Conservation (phyloP, 2,329 filamentous ascomycete species). For the Monosporascus sp. region DNA sequence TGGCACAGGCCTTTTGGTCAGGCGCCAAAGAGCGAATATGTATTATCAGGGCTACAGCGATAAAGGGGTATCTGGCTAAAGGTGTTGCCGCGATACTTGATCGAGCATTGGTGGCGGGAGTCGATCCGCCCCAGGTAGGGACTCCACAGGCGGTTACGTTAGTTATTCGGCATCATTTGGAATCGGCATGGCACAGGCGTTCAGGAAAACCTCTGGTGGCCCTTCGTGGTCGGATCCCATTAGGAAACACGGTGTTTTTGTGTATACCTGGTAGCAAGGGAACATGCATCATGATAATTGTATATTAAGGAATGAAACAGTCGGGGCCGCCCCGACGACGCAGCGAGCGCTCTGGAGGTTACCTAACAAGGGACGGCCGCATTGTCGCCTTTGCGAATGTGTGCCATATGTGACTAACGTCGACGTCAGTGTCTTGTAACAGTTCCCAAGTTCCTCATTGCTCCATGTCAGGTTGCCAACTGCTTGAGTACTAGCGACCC, state of each 20-base stretch:
- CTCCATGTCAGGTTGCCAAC: too few relatives aligned
- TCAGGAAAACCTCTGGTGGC: not conserved
- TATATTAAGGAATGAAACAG: not conserved
- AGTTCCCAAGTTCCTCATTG: not conserved
- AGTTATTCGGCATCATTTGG: not conserved
- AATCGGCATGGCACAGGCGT: not conserved
- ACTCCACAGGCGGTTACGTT: not conserved
- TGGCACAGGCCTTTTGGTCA: slow-evolving; percentile 9
- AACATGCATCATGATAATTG: not conserved
- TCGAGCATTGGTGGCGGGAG: not conserved
- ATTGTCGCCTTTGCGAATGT: not conserved
- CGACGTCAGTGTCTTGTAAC: not conserved
- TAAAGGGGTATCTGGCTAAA: slow-evolving; percentile 1
- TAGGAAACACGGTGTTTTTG: not conserved
- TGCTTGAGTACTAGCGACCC: too few relatives aligned
- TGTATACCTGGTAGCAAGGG: not conserved
- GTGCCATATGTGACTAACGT: too few relatives aligned
- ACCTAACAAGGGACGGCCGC: not conserved
- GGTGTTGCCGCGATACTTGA: not conserved
- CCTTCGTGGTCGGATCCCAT: not conserved
- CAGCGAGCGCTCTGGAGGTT: not conserved
- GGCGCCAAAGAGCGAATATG: slow-evolving; percentile 4
- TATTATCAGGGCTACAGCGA: slow-evolving; percentile 6
- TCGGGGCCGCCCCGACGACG: not conserved
- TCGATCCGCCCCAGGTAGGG: not conserved